Evolutionary conservation across 164 flowering plant genomes (phyloP), one percentile per base, ranked within the genome.

Genomic region (Vitis amurensis): DNA sequence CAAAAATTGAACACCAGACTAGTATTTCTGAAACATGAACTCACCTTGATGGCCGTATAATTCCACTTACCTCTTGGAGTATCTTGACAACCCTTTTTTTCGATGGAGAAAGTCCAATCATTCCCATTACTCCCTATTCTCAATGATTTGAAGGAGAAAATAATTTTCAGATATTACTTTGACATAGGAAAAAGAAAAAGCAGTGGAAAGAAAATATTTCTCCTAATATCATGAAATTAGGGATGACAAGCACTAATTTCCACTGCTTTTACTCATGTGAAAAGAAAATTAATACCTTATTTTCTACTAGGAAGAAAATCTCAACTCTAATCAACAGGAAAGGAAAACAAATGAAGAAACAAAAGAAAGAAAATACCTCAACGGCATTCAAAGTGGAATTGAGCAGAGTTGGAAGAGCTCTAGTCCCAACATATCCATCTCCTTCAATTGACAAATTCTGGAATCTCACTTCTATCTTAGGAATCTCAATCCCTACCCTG

Each of bases 31-130:
- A 31, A 31, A 31, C 47, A 64, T 14, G 9, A 57, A 15, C 73
- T 61, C 61, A 86, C 90, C 92, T 85, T 49, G 90, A 82, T 65
- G 92, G 90, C 68, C 58, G 85, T 14, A 88, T 71, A 19, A 86
- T 77, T 23, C 92, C 92, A 63, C 79, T 79, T 11, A 79, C 81
- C 30, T 85, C 83, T 52, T 70, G 73, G 44, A 88, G 87, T 63
- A 88, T 88, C 68, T 83, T 82, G 67, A 83, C 72, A 17, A 75
- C 67, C 64, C 78, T 80, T 70, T 85, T 83, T 78, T 85, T 88
- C 0, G 88, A 77, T 47, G 81, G 83, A 23, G 79, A 73, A 51
- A 86, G 86, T 59, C 82, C 50, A 59, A 83, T 37, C 55, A 82
- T 13, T 59, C 85, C 85, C 23, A 86, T 78, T 58, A 78, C 50